Base-by-base conservation (phyloP, 805 yeast genomes). In the Starmera dryadoides region DNA sequence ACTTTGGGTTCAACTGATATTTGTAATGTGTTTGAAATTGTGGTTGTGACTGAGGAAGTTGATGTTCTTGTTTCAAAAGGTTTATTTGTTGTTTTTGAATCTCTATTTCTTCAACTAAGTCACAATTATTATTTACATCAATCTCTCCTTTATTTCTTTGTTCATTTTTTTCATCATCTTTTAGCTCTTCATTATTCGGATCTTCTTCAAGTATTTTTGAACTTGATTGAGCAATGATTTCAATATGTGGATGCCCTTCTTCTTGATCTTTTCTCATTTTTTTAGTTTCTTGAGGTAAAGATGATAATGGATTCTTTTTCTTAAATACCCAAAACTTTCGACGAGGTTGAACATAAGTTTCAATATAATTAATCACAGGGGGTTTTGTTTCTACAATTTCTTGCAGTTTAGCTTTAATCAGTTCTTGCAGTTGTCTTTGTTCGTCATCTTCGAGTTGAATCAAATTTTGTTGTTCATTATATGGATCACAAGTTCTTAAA, bases 201-300 rank as follows among this genome's bases (percentile, higher is more conserved):
- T n/a, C n/a, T n/a, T n/a, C n/a, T n/a, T n/a, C n/a, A n/a, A n/a
- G n/a, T n/a, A n/a, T n/a, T n/a, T n/a, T n/a, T n/a, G n/a, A n/a
- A n/a, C n/a, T 42, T 12, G 49, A 42, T 29, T 42, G 43, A 5
- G 48, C 40, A 10, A 43, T 45, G 10, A 43, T 31, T 17, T 41
- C 48, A 35, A 47, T 45, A 20, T 42, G 34, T 23, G 31, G 6
- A 19, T 9, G 30, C 6, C 17, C 29, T 20, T 10, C 7, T 19
- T 3, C 3, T 18, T 17, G 23, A 14, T 32, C 21, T 19, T 14
- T 17, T 16, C 14, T 32, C 11, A 4, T 19, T 14, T 16, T 16
- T 29, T 10, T n/a, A 9, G 10, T 29, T 7, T 29, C 9, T 10
- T n/a, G 10, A n/a, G 31, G 17, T 6, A 19, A n/a, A 18, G 34